Conservation (phyloP, 345 rosid genomes). For the Syzygium aromaticum region DNA sequence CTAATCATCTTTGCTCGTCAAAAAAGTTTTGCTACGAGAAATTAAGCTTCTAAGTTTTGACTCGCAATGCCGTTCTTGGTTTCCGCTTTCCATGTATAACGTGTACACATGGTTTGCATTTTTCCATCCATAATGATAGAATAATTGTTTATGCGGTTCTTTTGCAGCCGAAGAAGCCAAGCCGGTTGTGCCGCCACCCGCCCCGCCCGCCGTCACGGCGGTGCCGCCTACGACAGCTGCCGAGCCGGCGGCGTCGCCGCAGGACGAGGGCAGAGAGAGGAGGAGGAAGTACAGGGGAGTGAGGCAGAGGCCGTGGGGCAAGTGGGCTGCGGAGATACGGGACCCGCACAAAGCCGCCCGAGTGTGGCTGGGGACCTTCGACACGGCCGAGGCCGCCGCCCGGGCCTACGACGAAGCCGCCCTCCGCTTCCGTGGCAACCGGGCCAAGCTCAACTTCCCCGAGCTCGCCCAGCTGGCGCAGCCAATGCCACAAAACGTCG, state of each 20-base stretch:
- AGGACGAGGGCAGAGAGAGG: neutral
- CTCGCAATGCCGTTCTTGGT: neutral
- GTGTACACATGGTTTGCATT: neutral
- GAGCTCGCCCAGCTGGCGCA: neutral
- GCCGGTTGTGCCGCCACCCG: neutral
- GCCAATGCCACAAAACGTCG: neutral
- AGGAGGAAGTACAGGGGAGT: conserved; percentile 11
- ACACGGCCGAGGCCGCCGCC: conserved; percentile 13
- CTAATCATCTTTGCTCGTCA: neutral
- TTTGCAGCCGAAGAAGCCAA: neutral
- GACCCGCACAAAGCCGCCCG: conserved; percentile 14
- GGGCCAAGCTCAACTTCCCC: conserved; percentile 16
- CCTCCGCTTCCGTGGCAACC: conserved; percentile 3
- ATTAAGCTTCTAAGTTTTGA: neutral
- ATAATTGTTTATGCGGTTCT: neutral
- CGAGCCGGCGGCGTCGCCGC: neutral
- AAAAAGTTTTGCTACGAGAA: neutral
- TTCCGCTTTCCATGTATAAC: neutral
- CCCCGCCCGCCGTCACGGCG: neutral
- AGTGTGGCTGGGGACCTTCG: conserved; percentile 13
- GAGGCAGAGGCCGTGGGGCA: conserved; percentile 16
- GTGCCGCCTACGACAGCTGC: neutral
- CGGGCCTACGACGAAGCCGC: conserved; percentile 13
- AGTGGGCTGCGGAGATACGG: conserved; percentile 15
- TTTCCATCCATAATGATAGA: neutral